These are phyloP conservation scores for Ceratocystis harringtonii DNA, from an alignment of 2,329 filamentous ascomycete species.

Conservation along the genomic window DNA sequence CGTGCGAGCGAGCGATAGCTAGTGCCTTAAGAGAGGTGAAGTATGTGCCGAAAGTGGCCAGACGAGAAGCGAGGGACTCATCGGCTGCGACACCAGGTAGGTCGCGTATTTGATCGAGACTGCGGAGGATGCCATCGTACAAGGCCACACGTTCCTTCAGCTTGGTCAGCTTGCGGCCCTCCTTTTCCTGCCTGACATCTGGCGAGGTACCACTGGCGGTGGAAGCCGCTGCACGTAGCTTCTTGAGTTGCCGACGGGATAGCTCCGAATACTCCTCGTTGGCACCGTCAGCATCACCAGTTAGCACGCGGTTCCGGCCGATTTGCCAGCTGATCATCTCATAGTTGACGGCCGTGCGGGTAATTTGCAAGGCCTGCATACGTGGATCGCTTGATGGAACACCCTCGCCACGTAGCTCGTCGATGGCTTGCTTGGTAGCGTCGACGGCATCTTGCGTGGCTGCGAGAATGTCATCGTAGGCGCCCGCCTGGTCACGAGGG, in stretches of 20 bases:
- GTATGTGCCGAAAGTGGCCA: constrained; percentile 67
- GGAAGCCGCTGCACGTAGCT: constrained; percentile 24
- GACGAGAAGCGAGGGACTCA: constrained; percentile 54
- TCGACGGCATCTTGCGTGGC: constrained; percentile 89
- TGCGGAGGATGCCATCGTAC: constrained; percentile 83
- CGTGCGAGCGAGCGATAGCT: constrained; percentile 72
- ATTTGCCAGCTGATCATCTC: constrained; percentile 90
- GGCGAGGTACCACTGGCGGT: constrained; percentile 21
- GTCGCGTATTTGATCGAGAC: constrained; percentile 76
- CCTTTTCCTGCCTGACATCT: constrained; percentile 39
- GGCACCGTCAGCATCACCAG: constrained; percentile 68
- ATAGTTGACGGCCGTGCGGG: constrained; percentile 84
- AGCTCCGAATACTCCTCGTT: constrained; percentile 34
- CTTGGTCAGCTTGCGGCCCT: constrained; percentile 60
- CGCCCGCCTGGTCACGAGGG: constrained; percentile 58
- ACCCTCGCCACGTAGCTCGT: constrained; percentile 72
- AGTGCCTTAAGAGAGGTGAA: constrained; percentile 81
- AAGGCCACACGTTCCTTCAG: constrained; percentile 77
- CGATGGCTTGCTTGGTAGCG: constrained; percentile 81
- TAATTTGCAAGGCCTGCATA: constrained; percentile 87
- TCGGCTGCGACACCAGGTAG: constrained; percentile 83
- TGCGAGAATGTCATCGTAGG: constrained; percentile 81
- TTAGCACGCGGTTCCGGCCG: constrained; percentile 77
- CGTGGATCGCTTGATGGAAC: constrained; percentile 68
- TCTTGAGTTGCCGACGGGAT: constrained; percentile 37